These are phyloP conservation scores for Mariannaea sp. DNA, from an alignment of 2,329 filamentous ascomycete species.

Conservation along the genomic window DNA sequence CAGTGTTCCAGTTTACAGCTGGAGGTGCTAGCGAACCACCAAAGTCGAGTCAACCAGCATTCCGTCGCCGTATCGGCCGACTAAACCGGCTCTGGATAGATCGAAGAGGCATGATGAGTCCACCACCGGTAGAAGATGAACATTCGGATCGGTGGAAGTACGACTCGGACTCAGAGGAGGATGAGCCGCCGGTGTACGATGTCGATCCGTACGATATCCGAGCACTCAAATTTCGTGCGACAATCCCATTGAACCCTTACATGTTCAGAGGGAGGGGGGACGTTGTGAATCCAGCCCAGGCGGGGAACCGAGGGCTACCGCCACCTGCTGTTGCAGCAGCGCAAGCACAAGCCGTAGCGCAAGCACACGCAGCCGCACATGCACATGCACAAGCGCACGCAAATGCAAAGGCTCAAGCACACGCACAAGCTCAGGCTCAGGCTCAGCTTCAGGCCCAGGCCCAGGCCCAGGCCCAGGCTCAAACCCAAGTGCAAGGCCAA, in stretches of 20 bases:
- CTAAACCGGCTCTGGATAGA: conserved; percentile 88
- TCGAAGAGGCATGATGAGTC: conserved; percentile 67
- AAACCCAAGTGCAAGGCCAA: conserved; percentile 29
- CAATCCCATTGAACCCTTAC: conserved; percentile 55
- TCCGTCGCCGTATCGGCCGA: conserved; percentile 82
- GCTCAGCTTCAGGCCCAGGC: conserved; percentile 29
- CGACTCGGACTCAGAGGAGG: conserved; percentile 84
- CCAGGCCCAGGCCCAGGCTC: conserved; percentile 29
- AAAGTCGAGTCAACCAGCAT: conserved; percentile 63
- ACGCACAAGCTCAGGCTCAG: conserved; percentile 28
- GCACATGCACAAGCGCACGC: conserved; percentile 35
- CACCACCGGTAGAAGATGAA: conserved; percentile 50
- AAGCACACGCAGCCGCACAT: conserved; percentile 33
- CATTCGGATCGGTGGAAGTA: conserved; percentile 79
- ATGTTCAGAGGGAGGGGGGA: conserved; percentile 48
- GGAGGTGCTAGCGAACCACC: conserved; percentile 47
- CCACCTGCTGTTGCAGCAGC: conserved; percentile 30
- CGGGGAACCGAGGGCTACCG: conserved; percentile 35
- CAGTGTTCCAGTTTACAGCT: conserved; percentile 55
- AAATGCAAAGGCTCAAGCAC: conserved; percentile 31
- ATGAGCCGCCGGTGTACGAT: conserved; percentile 74
- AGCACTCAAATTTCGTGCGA: conserved; percentile 65
- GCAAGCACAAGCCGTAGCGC: conserved; percentile 20
- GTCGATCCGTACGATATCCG: conserved; percentile 72
- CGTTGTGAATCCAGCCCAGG: conserved; percentile 30